Percentiles rank a stretch among this genome's conserved stretches.
Evolutionary conservation across 306 rosid species (phyloP).

Genomic region (Pyrus bretschneideri): DNA sequence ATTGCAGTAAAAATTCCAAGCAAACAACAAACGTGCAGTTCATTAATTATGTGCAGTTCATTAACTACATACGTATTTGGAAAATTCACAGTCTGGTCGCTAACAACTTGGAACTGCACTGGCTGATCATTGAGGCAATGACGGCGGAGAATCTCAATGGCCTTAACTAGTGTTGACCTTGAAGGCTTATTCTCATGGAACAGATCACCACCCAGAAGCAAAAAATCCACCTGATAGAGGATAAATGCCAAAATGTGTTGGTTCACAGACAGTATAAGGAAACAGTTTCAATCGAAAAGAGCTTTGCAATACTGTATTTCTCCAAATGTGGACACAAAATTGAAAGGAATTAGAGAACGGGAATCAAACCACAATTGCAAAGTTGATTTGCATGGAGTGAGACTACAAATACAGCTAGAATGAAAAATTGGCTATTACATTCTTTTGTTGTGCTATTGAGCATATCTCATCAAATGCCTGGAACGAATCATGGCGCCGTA

Average conservation of each 20-base stretch:
- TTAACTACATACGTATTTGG: constrained; percentile 56
- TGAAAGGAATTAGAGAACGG: background rate
- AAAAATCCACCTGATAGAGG: constrained; percentile 43
- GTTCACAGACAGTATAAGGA: background rate
- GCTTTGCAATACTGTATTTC: background rate
- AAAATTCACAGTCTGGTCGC: constrained; percentile 91
- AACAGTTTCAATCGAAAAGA: background rate
- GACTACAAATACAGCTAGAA: background rate
- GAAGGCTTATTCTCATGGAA: constrained; percentile 98
- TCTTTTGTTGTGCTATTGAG: constrained; percentile 64
- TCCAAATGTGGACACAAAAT: background rate
- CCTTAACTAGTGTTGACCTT: constrained; percentile 74
- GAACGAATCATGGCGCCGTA: constrained; percentile 88
- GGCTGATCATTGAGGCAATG: constrained; percentile 82
- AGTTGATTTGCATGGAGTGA: background rate
- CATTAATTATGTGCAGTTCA: background rate
- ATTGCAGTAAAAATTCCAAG: background rate
- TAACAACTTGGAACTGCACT: constrained; percentile 89
- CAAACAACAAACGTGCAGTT: background rate
- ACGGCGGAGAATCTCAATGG: constrained; percentile 83
- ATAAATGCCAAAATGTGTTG: background rate
- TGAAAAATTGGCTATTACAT: constrained; percentile 18
- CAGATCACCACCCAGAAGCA: constrained; percentile 92
- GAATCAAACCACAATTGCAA: background rate
- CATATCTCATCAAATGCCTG: constrained; percentile 92